Evolutionary conservation across 2,329 filamentous ascomycete species (phyloP).

Genomic region (Penicillium sp.): DNA sequence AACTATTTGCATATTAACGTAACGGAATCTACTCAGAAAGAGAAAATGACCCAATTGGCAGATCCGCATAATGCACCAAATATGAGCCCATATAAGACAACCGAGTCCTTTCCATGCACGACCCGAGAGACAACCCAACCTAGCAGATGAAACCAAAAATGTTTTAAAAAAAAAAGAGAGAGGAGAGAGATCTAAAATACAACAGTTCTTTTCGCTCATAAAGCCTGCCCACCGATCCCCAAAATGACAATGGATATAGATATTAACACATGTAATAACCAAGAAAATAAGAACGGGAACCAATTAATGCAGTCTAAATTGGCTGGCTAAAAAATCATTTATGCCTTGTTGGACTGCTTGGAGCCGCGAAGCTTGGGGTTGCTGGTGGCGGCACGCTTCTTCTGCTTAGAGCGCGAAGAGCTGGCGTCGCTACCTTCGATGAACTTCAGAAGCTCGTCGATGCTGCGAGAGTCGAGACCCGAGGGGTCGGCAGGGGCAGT

Average conservation of each 20-base stretch:
- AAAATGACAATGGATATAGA: slow-evolving; percentile 25
- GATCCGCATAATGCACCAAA: slow-evolving; percentile 29
- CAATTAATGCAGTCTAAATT: slow-evolving; percentile 10
- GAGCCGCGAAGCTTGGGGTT: slow-evolving; percentile 47
- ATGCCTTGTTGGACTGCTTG: slow-evolving; percentile 41
- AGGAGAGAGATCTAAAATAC: slow-evolving; percentile 40
- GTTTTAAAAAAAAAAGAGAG: slow-evolving; percentile 27
- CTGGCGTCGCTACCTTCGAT: slow-evolving; percentile 70
- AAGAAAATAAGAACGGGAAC: slow-evolving; percentile 21
- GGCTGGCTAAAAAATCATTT: slow-evolving; percentile 19
- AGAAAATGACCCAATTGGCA: slow-evolving; percentile 19
- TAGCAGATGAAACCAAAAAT: slow-evolving; percentile 21
- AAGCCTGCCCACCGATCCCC: slow-evolving; percentile 26
- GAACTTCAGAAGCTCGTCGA: slow-evolving; percentile 90
- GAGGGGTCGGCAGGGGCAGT: slow-evolving; percentile 42
- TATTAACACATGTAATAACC: slow-evolving; percentile 31
- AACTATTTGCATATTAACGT: slow-evolving; percentile 1
- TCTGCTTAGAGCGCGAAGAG: slow-evolving; percentile 44
- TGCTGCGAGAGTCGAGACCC: slow-evolving; percentile 72
- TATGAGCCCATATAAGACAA: slow-evolving; percentile 35
- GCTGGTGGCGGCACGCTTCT: slow-evolving; percentile 44
- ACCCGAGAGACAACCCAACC: slow-evolving; percentile 28
- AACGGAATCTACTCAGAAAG: slow-evolving; percentile 7
- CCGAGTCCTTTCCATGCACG: slow-evolving; percentile 36
- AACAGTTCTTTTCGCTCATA: slow-evolving; percentile 32